A percentile compares a stretch with the other conserved stretches of the same genome.
Evolutionary conservation across 768 basidiomycete genomes (phyloP).

Genomic region (Mycena epipterygia): DNA sequence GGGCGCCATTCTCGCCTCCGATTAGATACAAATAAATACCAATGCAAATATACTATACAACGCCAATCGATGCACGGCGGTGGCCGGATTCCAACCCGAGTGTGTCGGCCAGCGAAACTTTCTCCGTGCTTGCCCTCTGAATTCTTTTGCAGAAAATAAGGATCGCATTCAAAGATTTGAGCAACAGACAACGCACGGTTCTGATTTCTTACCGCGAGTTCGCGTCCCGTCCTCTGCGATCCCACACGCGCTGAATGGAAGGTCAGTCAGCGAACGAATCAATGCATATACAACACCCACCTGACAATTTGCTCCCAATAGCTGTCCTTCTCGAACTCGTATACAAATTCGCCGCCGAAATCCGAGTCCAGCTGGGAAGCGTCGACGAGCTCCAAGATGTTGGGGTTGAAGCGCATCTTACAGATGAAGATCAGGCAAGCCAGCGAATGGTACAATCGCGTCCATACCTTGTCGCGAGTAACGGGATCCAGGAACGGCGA

Average conservation of each 20-base stretch:
- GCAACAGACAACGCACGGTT: not conserved
- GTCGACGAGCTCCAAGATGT: slow-evolving; percentile 82
- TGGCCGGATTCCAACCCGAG: too few relatives aligned
- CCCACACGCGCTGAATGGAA: not conserved
- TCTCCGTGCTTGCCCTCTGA: not conserved
- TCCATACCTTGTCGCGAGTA: slow-evolving; percentile 83
- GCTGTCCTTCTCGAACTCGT: slow-evolving; percentile 76
- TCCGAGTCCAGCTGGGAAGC: slow-evolving; percentile 83
- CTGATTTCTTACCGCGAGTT: not conserved
- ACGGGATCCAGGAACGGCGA: slow-evolving; percentile 90
- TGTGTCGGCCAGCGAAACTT: too few relatives aligned
- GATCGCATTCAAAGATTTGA: too few relatives aligned
- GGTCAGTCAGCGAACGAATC: not conserved
- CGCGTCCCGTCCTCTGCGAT: slow-evolving; percentile 1
- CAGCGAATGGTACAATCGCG: slow-evolving; percentile 16
- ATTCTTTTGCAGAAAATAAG: too few relatives aligned
- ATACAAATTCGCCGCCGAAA: slow-evolving; percentile 84
- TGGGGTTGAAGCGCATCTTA: slow-evolving; percentile 92
- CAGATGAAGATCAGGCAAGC: not conserved
- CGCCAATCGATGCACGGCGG: too few relatives aligned
- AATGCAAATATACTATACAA: too few relatives aligned
- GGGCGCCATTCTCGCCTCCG: too few relatives aligned
- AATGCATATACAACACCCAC: slow-evolving; percentile 53
- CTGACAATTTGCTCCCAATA: slow-evolving; percentile 87
- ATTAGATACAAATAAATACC: too few relatives aligned